Base-by-base conservation (phyloP, 176 grass and related monocot species). In the Eleusine coracana region DNA sequence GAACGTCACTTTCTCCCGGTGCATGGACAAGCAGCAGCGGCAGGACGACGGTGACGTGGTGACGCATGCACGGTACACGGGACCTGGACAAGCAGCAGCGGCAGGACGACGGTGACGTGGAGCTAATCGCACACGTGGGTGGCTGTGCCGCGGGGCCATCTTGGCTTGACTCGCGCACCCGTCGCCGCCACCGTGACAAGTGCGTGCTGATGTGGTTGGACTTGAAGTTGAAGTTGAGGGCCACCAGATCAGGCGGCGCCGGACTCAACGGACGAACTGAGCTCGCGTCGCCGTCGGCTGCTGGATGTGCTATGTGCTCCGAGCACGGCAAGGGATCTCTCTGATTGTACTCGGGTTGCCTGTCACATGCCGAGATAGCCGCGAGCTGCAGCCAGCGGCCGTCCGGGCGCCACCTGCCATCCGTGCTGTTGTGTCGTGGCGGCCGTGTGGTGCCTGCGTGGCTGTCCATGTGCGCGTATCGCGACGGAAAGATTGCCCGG, bases 381-480 rank as follows among this genome's bases (percentile, higher is more conserved):
- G 11, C 44, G 1, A 11, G 44, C 44, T 46, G 7, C 28, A 29
- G 7, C 1, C n/a, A n/a, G 18, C 54, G 18, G 54, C 17, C 18
- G 54, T 17, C 18, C 42, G 42, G 7, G 2, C 18, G 50, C 15
- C 51, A 54, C 18, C 0, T 4, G 6, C 21, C n/a, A n/a, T 21
- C 58, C 1, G 58, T 46, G 44, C 44, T 34, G 11, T 11, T 10
- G 44, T 27, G 9, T 25, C 58, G 58, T 61, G 25, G 60, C 60
- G 10, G 60, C 4, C 55, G 20, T n/a, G 58, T 60, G 58, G 0
- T 28, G 59, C 59, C 17, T 12, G 65, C 71, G 71, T 48, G 38
- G 17, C 15, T 6, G 12, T 61, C 50, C 75, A 85, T 85, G 82
- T 81, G 87, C 77, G 21, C 55, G 56, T 16, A 58, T 85, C 87